phyloP scores from a whole-genome alignment of 495 filamentous ascomycete species.

The Apodospora peruviana region DNA sequence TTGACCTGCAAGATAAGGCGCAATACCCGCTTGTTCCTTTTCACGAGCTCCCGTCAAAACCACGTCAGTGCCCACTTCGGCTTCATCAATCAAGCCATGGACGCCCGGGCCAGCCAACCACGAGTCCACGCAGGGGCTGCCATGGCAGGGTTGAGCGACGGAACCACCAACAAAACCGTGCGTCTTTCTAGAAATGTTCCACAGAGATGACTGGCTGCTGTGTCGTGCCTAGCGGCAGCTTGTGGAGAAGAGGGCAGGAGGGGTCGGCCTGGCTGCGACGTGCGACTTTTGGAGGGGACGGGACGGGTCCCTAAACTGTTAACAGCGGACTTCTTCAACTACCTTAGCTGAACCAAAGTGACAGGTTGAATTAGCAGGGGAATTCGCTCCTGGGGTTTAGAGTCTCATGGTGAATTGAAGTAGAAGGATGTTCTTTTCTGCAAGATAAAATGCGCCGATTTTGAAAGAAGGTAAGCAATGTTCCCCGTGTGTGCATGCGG shows the following conservation, averaged over 20 bases:
- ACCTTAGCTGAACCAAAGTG: too few relatives aligned
- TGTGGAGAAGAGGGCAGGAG: slow-evolving; percentile 19
- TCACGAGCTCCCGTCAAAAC: slow-evolving; percentile 17
- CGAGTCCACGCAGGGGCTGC: not conserved
- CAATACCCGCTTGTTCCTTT: slow-evolving; percentile 10
- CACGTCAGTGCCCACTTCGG: slow-evolving; percentile 16
- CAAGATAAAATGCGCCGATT: too few relatives aligned
- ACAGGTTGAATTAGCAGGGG: too few relatives aligned
- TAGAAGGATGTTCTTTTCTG: too few relatives aligned
- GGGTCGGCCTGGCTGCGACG: not conserved
- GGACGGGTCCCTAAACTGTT: too few relatives aligned
- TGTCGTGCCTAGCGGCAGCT: slow-evolving; percentile 11
- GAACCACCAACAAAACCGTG: slow-evolving; percentile 19
- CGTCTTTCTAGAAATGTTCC: slow-evolving; percentile 33
- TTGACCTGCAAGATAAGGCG: slow-evolving; percentile 26
- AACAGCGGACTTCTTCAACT: too few relatives aligned
- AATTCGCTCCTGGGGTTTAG: too few relatives aligned
- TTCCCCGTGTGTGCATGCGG: too few relatives aligned
- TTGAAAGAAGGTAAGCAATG: too few relatives aligned
- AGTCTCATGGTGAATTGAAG: too few relatives aligned
- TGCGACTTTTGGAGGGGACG: too few relatives aligned
- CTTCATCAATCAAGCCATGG: too few relatives aligned
- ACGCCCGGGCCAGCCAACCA: slow-evolving; percentile 7
- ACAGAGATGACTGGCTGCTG: slow-evolving; percentile 20
- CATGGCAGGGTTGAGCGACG: not conserved